These are phyloP conservation scores for Fraxinus angustifolia DNA, from an alignment of 305 asterid genomes.

Conservation along the genomic window DNA sequence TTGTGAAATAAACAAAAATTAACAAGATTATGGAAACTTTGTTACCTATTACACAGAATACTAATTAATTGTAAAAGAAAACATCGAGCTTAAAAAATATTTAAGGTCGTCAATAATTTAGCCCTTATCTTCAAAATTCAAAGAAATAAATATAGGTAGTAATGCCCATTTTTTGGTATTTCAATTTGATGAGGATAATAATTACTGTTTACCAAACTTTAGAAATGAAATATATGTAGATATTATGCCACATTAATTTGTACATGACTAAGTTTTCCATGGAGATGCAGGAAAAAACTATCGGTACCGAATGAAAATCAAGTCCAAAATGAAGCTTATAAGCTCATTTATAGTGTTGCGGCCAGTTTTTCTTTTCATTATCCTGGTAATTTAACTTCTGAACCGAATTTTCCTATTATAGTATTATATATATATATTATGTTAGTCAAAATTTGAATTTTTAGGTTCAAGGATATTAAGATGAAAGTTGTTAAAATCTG, in stretches of 20 bases:
- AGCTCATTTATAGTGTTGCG: constrained; percentile 34
- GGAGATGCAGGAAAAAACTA: not conserved
- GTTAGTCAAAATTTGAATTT: not conserved
- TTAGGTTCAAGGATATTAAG: not conserved
- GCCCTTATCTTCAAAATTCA: not conserved
- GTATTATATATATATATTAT: not conserved
- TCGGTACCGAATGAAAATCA: not conserved
- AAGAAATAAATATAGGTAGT: not conserved
- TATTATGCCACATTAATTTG: not conserved
- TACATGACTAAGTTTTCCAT: not conserved
- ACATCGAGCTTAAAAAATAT: not conserved
- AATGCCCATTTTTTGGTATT: not conserved
- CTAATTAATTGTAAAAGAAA: not conserved
- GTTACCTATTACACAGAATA: not conserved
- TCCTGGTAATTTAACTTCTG: constrained; percentile 27
- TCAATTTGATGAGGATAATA: not conserved
- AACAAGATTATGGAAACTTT: not conserved
- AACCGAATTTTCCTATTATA: not conserved
- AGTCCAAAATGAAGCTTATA: constrained; percentile 19
- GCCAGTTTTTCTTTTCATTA: constrained; percentile 36
- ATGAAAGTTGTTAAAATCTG: not conserved
- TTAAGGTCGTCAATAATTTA: not conserved
- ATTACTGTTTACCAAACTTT: not conserved
- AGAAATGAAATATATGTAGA: not conserved
- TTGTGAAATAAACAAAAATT: not conserved